Evolutionary conservation across 805 yeast species (phyloP).

Genomic region (Candida khao-thaluensis): DNA sequence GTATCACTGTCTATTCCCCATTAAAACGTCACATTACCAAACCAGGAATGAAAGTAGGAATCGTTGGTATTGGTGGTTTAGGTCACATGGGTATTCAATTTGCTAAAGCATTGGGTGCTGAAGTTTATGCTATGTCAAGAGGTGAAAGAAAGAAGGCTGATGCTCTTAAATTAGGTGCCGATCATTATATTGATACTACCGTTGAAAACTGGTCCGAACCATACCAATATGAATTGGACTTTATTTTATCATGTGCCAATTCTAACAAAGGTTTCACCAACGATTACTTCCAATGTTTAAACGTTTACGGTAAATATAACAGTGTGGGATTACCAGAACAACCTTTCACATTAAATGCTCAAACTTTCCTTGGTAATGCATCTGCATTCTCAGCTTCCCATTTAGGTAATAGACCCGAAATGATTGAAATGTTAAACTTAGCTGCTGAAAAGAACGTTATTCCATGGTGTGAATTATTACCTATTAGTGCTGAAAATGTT

Average conservation of each 20-base stretch:
- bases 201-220: constrained; percentile 27
- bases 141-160: constrained; percentile 48
- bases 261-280: constrained; percentile 27
- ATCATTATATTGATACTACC: constrained; percentile 50
- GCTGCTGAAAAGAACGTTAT: constrained; percentile 58
- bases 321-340: constrained; percentile 64
- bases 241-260: constrained; percentile 49
- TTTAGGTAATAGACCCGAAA: constrained; percentile 63
- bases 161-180: constrained; percentile 55
- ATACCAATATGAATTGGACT: constrained; percentile 33
- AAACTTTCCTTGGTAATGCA: constrained; percentile 50
- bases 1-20: constrained; percentile 54
- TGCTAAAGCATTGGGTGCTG: constrained; percentile 63
- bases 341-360: constrained; percentile 48
- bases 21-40: constrained; percentile 27
- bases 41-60: constrained; percentile 49
- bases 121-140: constrained; percentile 58
- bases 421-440: constrained; percentile 61
- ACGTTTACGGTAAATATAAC: constrained; percentile 57
- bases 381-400: constrained; percentile 52
- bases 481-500: constrained; percentile 52
- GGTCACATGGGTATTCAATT: constrained; percentile 62
- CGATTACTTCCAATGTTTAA: constrained; percentile 42
- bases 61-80: constrained; percentile 65
- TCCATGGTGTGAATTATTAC: constrained; percentile 64